phyloP scores from a whole-genome alignment of 2,329 filamentous ascomycete genomes.

The Sarocladium strictum region DNA sequence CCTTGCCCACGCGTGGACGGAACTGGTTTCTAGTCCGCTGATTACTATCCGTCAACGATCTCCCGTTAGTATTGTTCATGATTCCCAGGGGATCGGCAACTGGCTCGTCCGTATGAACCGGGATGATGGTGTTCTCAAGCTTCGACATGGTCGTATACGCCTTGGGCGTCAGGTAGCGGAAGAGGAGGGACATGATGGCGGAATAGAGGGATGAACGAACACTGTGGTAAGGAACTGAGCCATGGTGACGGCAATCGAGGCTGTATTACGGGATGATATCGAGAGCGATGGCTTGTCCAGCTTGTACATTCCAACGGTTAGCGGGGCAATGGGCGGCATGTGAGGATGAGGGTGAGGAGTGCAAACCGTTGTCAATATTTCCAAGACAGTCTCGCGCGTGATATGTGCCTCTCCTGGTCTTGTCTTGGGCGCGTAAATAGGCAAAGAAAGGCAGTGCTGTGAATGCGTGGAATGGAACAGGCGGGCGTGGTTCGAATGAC shows the following conservation, averaged over 20 bases:
- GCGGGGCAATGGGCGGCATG: constrained; percentile 29
- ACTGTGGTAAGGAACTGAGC: constrained; percentile 36
- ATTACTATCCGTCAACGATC: constrained; percentile 51
- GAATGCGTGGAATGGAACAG: background rate
- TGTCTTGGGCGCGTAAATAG: background rate
- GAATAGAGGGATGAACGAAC: constrained; percentile 24
- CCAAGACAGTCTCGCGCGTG: background rate
- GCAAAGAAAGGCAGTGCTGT: background rate
- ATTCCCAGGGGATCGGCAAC: constrained; percentile 11
- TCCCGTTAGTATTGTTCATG: constrained; percentile 22
- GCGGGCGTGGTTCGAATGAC: background rate
- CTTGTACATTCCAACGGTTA: constrained; percentile 33
- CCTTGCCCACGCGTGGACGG: constrained; percentile 81
- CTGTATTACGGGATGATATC: constrained; percentile 10
- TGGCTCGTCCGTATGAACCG: constrained; percentile 22
- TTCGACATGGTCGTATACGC: constrained; percentile 25
- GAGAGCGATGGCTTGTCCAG: constrained; percentile 10
- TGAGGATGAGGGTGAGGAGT: background rate
- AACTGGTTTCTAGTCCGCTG: constrained; percentile 86
- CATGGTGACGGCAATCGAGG: constrained; percentile 22
- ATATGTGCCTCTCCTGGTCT: background rate
- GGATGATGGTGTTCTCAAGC: constrained; percentile 24
- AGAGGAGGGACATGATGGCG: constrained; percentile 16
- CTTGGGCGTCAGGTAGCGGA: constrained; percentile 27
- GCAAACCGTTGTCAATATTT: background rate